phyloP scores from a whole-genome alignment of 2,329 filamentous ascomycete species.

The Pseudogymnoascus sp. region DNA sequence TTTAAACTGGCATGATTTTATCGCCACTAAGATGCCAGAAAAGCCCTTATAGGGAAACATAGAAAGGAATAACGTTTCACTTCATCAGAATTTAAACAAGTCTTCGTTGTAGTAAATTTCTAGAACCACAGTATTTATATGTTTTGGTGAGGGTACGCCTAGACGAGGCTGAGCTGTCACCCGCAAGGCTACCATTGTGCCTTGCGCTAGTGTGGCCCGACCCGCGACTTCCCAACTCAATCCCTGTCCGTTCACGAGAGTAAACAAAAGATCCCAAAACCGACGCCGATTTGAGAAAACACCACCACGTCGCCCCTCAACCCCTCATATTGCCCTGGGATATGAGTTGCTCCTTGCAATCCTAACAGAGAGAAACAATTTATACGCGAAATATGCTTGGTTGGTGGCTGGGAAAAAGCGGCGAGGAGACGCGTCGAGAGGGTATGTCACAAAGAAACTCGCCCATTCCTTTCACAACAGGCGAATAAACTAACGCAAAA shows the following conservation, averaged over 20 bases:
- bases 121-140: not conserved
- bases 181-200: not conserved
- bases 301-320: not conserved
- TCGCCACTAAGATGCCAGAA: not conserved
- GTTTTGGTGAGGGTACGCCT: not conserved
- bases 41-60: not conserved
- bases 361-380: not conserved
- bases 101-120: not conserved
- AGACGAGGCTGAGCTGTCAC: not conserved
- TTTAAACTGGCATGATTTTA: not conserved
- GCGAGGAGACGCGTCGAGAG: constrained; percentile 18
- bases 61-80: too few species aligned
- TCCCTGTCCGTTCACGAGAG: constrained; percentile 10
- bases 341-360: not conserved
- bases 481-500: not conserved
- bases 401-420: constrained; percentile 26
- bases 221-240: not conserved
- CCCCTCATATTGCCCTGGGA: constrained; percentile 10
- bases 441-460: constrained; percentile 11
- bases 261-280: constrained; percentile 20
- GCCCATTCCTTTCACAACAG: not conserved
- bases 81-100: not conserved
- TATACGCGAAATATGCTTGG: constrained; percentile 23
- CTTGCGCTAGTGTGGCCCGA: constrained; percentile 5
- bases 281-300: not conserved